Percentiles rank a stretch among this genome's conserved stretches.
Conservation (phyloP, 2,329 filamentous ascomycete genomes). For the Ceratocystis papillata region DNA sequence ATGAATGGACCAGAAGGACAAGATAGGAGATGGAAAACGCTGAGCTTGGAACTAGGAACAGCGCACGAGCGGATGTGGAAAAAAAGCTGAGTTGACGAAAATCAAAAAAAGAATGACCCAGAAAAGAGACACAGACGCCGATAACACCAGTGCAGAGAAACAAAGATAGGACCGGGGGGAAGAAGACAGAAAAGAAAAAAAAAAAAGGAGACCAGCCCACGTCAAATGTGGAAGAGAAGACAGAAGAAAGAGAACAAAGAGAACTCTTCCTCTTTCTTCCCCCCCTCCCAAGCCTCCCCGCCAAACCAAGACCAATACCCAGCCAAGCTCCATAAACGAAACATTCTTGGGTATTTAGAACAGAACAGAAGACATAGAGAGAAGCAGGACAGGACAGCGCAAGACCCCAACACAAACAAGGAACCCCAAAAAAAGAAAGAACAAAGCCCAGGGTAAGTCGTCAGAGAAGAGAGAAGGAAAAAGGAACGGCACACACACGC, state of each 20-base stretch:
- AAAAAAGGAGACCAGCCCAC: not conserved
- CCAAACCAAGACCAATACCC: slow-evolving; percentile 11
- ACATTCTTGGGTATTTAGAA: slow-evolving; percentile 13
- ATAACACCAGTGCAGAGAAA: slow-evolving; percentile 10
- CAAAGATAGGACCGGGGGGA: not conserved
- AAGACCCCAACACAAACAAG: slow-evolving; percentile 6
- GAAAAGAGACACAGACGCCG: not conserved
- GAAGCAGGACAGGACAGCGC: not conserved
- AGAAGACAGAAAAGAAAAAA: not conserved
- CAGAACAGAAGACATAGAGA: slow-evolving; percentile 7
- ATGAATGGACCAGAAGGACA: not conserved
- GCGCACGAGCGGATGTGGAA: not conserved
- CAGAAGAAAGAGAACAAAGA: not conserved
- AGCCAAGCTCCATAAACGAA: slow-evolving; percentile 12
- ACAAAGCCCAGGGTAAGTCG: slow-evolving; percentile 10
- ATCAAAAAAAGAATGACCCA: not conserved
- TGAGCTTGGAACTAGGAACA: not conserved
- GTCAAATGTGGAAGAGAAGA: not conserved
- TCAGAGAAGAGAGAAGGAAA: slow-evolving; percentile 8
- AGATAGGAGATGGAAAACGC: not conserved
- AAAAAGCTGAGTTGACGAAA: not conserved
- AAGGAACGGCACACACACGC: not conserved
- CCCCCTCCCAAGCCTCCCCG: not conserved
- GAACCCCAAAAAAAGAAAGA: not conserved
- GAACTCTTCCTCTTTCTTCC: not conserved